phyloP scores from a whole-genome alignment of 768 basidiomycete genomes.

The Trametes cinnabarina region DNA sequence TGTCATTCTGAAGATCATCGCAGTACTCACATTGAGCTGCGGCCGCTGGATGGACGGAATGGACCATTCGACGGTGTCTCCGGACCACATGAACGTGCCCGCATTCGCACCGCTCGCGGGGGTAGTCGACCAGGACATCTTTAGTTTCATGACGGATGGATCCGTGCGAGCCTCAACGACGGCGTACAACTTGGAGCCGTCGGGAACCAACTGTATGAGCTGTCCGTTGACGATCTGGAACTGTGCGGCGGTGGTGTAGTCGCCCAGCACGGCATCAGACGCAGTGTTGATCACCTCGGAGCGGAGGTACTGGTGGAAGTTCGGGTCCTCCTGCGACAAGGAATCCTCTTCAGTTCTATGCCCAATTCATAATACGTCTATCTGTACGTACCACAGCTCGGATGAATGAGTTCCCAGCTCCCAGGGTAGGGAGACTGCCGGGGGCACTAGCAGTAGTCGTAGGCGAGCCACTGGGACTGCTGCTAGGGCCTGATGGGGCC shows the following conservation, averaged over 20 bases:
- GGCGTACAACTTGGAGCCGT: constrained; percentile 47
- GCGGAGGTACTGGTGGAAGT: constrained; percentile 62
- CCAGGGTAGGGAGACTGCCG: constrained; percentile 40
- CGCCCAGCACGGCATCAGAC: constrained; percentile 50
- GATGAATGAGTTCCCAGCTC: constrained; percentile 52
- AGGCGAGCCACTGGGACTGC: constrained; percentile 16
- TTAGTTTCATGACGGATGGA: constrained; percentile 47
- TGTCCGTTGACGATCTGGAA: constrained; percentile 57
- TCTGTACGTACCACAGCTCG: constrained; percentile 48
- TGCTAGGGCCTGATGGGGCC: constrained; percentile 7
- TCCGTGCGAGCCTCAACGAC: constrained; percentile 46
- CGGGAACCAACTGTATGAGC: constrained; percentile 46
- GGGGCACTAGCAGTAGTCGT: constrained; percentile 26
- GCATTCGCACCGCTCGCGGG: constrained; percentile 45
- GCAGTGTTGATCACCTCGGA: constrained; percentile 44
- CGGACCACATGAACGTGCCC: constrained; percentile 49
- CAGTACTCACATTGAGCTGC: constrained; percentile 47
- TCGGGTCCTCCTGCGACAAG: constrained; percentile 44
- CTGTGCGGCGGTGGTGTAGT: constrained; percentile 50
- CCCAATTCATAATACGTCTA: no score
- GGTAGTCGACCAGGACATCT: constrained; percentile 46
- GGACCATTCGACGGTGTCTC: constrained; percentile 60
- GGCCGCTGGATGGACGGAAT: constrained; percentile 47
- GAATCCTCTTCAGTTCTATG: no score
- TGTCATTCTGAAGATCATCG: no score